These are phyloP conservation scores for Phytophthora foliorum DNA, from an alignment of 352 stramenopile genomes.

Conservation along the genomic window DNA sequence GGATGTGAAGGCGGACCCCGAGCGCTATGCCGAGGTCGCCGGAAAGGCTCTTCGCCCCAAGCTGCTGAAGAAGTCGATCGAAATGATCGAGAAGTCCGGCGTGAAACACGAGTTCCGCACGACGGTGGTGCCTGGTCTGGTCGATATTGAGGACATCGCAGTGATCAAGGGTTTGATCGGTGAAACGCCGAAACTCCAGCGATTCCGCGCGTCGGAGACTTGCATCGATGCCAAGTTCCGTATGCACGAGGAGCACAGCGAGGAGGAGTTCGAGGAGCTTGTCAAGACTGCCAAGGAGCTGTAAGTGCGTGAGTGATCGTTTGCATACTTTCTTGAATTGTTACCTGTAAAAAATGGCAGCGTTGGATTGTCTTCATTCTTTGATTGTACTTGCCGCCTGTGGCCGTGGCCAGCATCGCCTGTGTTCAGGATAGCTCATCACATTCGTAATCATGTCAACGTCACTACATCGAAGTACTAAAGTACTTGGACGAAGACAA, in stretches of 20 bases:
- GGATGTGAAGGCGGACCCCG: constrained; percentile 38
- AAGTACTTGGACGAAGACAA: no score
- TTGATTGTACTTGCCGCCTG: no score
- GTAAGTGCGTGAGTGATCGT: constrained; percentile 8
- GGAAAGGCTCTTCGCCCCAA: constrained; percentile 40
- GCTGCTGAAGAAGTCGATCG: constrained; percentile 38
- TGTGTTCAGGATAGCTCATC: no score
- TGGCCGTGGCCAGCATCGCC: no score
- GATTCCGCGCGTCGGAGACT: constrained; percentile 35
- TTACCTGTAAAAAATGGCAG: constrained; percentile 5
- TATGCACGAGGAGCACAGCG: constrained; percentile 32
- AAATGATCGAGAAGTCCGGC: constrained; percentile 41
- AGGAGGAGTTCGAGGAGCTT: constrained; percentile 35
- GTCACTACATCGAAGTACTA: no score
- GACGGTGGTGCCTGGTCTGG: constrained; percentile 39
- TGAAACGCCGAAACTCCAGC: constrained; percentile 30
- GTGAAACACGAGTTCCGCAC: constrained; percentile 42
- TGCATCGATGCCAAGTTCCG: constrained; percentile 41
- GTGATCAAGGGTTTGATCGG: constrained; percentile 39
- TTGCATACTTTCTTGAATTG: constrained; percentile 2
- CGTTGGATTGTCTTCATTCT: no score
- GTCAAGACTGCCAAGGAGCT: constrained; percentile 28
- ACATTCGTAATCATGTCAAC: no score
- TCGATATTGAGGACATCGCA: constrained; percentile 42
- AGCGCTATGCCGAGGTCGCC: constrained; percentile 38